These are phyloP conservation scores for Termitomyces sp. DNA, from an alignment of 768 basidiomycete genomes.

Conservation along the genomic window DNA sequence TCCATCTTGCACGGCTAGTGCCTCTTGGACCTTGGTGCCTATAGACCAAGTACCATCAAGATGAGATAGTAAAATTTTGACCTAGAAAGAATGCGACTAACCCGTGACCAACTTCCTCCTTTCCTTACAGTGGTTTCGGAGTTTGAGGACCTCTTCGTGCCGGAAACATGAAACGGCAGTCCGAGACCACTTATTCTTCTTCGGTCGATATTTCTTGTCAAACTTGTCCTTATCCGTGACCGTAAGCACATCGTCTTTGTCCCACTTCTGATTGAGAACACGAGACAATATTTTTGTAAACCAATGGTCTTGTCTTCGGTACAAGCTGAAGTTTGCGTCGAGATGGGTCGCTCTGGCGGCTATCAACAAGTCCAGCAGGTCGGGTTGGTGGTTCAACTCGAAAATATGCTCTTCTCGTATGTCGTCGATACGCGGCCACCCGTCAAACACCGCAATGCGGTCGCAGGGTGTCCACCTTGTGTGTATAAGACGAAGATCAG, in stretches of 20 bases:
- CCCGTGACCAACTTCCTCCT: neutral
- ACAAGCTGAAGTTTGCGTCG: neutral
- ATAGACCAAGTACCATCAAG: neutral
- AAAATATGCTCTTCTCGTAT: neutral
- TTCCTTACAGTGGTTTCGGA: neutral
- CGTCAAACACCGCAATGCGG: neutral
- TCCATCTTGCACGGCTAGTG: neutral
- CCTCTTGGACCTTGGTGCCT: neutral
- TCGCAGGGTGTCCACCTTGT: neutral
- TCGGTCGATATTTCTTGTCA: neutral
- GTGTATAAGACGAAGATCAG: neutral
- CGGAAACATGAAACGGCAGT: neutral
- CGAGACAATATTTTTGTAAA: slow-evolving; percentile 1
- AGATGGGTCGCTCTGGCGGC: slow-evolving; percentile 1
- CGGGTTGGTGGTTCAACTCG: neutral
- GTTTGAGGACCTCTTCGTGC: neutral
- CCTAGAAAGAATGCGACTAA: neutral
- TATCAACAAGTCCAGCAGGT: slow-evolving; percentile 1
- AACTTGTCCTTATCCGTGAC: neutral
- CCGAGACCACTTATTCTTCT: neutral
- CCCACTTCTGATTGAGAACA: slow-evolving; percentile 1
- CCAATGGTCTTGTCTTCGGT: slow-evolving; percentile 4
- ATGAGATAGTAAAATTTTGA: neutral
- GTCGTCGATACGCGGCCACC: neutral
- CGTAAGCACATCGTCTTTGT: neutral